These are phyloP conservation scores for Cyclocybe cylindracea DNA, from an alignment of 768 basidiomycete genomes.

Conservation along the genomic window DNA sequence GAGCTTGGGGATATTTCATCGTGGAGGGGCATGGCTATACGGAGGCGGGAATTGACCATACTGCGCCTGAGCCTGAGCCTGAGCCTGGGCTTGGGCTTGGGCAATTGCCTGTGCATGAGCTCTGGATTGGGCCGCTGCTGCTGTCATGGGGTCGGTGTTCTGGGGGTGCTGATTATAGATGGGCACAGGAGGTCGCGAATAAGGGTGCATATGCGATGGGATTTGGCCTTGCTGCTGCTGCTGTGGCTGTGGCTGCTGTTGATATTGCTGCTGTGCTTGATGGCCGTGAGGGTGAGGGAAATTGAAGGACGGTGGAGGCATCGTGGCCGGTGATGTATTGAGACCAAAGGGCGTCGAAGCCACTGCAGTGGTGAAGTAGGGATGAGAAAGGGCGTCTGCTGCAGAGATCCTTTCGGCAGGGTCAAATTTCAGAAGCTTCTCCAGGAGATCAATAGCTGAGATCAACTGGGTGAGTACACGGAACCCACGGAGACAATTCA, in stretches of 20 bases:
- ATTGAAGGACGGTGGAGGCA: slow-evolving; percentile 69
- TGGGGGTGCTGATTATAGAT: slow-evolving; percentile 22
- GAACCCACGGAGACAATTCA: neutral
- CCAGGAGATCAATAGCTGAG: slow-evolving; percentile 88
- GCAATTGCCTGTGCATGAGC: slow-evolving; percentile 40
- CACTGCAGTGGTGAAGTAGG: slow-evolving; percentile 76
- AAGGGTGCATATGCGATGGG: slow-evolving; percentile 33
- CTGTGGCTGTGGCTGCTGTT: slow-evolving; percentile 36
- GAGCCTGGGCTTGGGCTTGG: slow-evolving; percentile 38
- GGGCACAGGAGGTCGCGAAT: slow-evolving; percentile 22
- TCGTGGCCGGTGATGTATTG: slow-evolving; percentile 51
- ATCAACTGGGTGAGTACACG: slow-evolving; percentile 2
- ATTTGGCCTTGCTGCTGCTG: slow-evolving; percentile 28
- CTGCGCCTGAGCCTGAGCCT: slow-evolving; percentile 34
- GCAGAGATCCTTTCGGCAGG: slow-evolving; percentile 91
- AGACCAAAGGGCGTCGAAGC: slow-evolving; percentile 41
- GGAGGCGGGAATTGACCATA: slow-evolving; percentile 28
- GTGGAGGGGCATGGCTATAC: slow-evolving; percentile 22
- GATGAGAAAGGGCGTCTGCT: slow-evolving; percentile 87
- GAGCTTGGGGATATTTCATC: neutral
- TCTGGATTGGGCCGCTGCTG: slow-evolving; percentile 10
- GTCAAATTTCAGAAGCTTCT: slow-evolving; percentile 94
- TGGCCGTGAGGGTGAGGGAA: slow-evolving; percentile 66
- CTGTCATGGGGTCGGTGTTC: slow-evolving; percentile 16
- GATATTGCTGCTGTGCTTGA: slow-evolving; percentile 51